Evolutionary conservation across 2,329 filamentous ascomycete species (phyloP).

Genomic region (Saccharata proteae): DNA sequence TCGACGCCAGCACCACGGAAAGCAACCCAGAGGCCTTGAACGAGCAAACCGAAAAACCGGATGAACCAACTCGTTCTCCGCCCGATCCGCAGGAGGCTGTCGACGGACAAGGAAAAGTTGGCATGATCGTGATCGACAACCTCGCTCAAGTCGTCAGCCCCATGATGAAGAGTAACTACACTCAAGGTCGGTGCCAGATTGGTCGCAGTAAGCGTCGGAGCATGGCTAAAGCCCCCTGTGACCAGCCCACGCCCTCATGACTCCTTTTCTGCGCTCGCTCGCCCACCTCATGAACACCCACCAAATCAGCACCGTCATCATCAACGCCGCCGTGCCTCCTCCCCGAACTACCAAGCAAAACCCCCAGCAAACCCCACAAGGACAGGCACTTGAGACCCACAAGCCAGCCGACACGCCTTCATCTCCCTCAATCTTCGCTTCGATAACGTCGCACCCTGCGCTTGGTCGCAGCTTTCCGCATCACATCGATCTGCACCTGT

Average conservation of each 20-base stretch:
- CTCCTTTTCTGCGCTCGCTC: constrained; percentile 30
- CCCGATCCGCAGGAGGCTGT: not conserved
- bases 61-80: constrained; percentile 10
- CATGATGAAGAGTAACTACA: constrained; percentile 24
- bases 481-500: constrained; percentile 27
- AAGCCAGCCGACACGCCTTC: constrained; percentile 7
- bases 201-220: no score
- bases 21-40: not conserved
- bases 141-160: constrained; percentile 26
- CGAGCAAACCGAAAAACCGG: not conserved
- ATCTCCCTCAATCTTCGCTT: constrained; percentile 29
- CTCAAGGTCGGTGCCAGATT: constrained; percentile 16
- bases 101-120: constrained; percentile 9
- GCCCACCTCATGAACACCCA: constrained; percentile 24
- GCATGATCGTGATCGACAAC: constrained; percentile 29
- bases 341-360: constrained; percentile 2
- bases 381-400: constrained; percentile 1
- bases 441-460: constrained; percentile 23
- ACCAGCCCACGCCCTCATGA: constrained; percentile 28
- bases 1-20: constrained; percentile 7
- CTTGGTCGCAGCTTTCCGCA: constrained; percentile 24
- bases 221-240: constrained; percentile 6
- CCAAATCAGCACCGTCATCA: constrained; percentile 28
- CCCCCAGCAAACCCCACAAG: constrained; percentile 7
- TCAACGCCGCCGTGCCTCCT: constrained; percentile 19